Conservation (phyloP, 2,329 filamentous ascomycete species). For the Thielaviopsis euricoi region DNA sequence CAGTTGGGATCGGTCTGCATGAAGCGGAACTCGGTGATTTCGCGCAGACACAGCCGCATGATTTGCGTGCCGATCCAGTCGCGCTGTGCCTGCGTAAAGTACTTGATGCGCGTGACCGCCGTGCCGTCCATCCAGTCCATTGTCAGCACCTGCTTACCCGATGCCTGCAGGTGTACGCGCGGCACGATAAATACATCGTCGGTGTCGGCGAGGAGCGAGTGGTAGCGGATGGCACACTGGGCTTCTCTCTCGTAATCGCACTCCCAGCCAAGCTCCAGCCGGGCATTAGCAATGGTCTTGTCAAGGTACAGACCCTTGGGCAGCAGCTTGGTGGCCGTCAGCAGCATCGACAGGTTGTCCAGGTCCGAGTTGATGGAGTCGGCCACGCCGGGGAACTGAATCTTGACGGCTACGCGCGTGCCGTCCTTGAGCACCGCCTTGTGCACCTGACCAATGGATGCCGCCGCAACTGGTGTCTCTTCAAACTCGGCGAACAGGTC, state of each 20-base stretch:
- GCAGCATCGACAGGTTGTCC: constrained; percentile 77
- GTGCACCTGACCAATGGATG: constrained; percentile 94
- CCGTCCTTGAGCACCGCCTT: constrained; percentile 62
- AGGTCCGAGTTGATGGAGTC: constrained; percentile 93
- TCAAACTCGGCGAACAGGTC: constrained; percentile 72
- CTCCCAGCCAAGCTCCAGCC: constrained; percentile 87
- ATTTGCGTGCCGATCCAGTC: constrained; percentile 97
- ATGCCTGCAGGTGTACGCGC: constrained; percentile 59
- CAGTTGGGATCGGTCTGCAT: constrained; percentile 99
- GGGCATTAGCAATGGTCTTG: constrained; percentile 92
- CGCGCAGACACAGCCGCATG: constrained; percentile 75
- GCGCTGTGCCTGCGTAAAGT: constrained; percentile 64
- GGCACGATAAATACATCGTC: constrained; percentile 64
- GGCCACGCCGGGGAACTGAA: constrained; percentile 93
- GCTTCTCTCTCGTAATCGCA: constrained; percentile 91
- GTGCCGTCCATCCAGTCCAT: constrained; percentile 83
- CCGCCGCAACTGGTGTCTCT: constrained; percentile 82
- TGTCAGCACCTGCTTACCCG: constrained; percentile 72
- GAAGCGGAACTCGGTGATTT: constrained; percentile 87
- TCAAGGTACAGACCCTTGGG: constrained; percentile 88
- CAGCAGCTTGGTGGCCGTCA: constrained; percentile 77
- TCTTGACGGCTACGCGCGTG: constrained; percentile 75
- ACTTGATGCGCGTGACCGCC: constrained; percentile 64
- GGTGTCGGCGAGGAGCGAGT: constrained; percentile 50
- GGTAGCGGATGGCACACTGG: constrained; percentile 60